A percentile compares a stretch with the other conserved stretches of the same genome.
Conservation (phyloP, 306 rosid genomes). For the Medicago lupulina region DNA sequence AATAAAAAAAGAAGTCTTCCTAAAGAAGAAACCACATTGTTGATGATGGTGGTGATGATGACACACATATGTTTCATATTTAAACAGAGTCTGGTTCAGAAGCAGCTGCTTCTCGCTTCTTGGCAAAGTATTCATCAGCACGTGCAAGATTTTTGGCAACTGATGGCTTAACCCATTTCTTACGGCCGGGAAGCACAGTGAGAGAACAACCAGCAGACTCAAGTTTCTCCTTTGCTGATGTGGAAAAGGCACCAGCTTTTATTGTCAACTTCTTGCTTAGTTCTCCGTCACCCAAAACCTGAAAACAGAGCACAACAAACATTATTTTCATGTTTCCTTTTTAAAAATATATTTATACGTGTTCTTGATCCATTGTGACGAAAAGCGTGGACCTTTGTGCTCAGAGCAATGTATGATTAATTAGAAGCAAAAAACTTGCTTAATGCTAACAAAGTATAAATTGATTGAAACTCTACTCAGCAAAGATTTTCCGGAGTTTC, state of each 20-base stretch:
- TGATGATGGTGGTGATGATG: background rate
- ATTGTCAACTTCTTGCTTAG: slow-evolving; percentile 74
- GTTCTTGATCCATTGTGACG: slow-evolving; percentile 28
- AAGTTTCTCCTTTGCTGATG: slow-evolving; percentile 88
- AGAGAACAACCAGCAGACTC: slow-evolving; percentile 84
- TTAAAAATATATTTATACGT: background rate
- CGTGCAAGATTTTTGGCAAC: slow-evolving; percentile 95
- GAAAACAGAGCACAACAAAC: slow-evolving; percentile 40
- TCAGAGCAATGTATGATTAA: slow-evolving; percentile 6
- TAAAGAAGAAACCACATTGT: slow-evolving; percentile 37
- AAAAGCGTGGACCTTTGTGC: background rate
- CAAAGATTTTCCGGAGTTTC: background rate
- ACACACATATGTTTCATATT: slow-evolving; percentile 22
- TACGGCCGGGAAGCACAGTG: slow-evolving; percentile 84
- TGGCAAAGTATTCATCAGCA: slow-evolving; percentile 94
- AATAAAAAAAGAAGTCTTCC: slow-evolving; percentile 32
- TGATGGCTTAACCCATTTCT: slow-evolving; percentile 97
- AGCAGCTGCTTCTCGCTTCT: slow-evolving; percentile 79
- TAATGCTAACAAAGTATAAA: slow-evolving; percentile 10
- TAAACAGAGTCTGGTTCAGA: slow-evolving; percentile 59
- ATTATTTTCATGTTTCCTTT: slow-evolving; percentile 4
- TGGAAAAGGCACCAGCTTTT: slow-evolving; percentile 87
- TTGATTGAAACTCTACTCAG: background rate
- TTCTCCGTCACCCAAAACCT: slow-evolving; percentile 90
- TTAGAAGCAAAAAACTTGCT: slow-evolving; percentile 29